Evolutionary conservation across 148 eudicot genomes (phyloP).

Genomic region (Arctostaphylos glauca): DNA sequence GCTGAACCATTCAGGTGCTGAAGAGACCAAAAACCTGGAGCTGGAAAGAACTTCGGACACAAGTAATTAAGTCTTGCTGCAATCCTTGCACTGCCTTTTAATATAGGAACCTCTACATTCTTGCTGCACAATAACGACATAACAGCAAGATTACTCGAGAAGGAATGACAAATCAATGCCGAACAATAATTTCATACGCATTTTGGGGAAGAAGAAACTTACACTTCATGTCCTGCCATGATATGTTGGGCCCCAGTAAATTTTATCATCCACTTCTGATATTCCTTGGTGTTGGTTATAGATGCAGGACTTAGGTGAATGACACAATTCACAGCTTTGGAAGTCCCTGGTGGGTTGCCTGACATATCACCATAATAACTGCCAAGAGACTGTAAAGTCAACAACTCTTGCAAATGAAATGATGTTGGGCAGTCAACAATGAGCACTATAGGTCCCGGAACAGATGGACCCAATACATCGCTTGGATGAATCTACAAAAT

Average conservation of each 20-base stretch:
- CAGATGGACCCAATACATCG: constrained; percentile 82
- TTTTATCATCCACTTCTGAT: constrained; percentile 78
- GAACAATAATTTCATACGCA: neutral
- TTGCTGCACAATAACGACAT: constrained; percentile 43
- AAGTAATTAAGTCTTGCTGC: constrained; percentile 81
- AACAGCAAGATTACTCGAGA: constrained; percentile 2
- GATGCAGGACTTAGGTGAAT: constrained; percentile 75
- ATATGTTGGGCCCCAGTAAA: constrained; percentile 74
- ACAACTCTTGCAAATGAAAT: constrained; percentile 59
- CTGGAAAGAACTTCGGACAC: constrained; percentile 88
- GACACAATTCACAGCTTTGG: constrained; percentile 65
- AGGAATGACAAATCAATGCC: neutral
- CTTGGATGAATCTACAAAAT: constrained; percentile 74
- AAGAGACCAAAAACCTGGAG: constrained; percentile 85
- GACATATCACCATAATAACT: constrained; percentile 45
- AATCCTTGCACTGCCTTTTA: constrained; percentile 82
- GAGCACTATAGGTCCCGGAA: constrained; percentile 86
- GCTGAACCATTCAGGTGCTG: constrained; percentile 25
- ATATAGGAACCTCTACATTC: constrained; percentile 74
- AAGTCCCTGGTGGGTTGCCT: constrained; percentile 35
- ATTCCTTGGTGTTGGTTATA: constrained; percentile 47
- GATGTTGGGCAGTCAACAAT: constrained; percentile 88
- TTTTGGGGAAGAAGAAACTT: constrained; percentile 23
- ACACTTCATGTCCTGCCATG: constrained; percentile 94
- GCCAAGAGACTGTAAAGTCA: constrained; percentile 49